Base-by-base conservation (phyloP, 768 basidiomycete genomes). In the Hericium erinaceus region DNA sequence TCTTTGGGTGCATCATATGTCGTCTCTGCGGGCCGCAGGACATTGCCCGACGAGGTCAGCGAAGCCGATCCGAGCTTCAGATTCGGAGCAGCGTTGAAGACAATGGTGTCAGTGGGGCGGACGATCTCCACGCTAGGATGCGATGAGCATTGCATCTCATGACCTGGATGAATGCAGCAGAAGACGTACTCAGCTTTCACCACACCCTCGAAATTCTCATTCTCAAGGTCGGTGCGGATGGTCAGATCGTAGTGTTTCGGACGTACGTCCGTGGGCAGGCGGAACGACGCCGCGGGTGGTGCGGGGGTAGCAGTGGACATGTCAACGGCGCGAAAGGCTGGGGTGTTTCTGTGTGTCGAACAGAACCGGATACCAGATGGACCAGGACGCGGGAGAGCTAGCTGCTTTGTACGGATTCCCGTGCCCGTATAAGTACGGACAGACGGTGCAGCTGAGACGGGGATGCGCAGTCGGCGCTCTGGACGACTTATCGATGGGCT, bases 221-320 rank as follows among this genome's bases (percentile, higher is more conserved):
- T 77, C 57, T 86, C 78, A 54, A 98, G 81, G 72, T 98, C 91
- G 3, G 92, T 94, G 65, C 80, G 82, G 67, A 94, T 73, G 49
- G 82, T 82, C 52, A 93, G 66, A 63, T 89, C 85, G 70, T 94
- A 95, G 68, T 93, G 89, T 7, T 70, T 77, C 12, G 90, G 85
- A 64, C 77, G 81, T 55, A 88, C 79, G 61, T 83, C 72, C 1
- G 76, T 75, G 18, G 88, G 87, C 55, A 92, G 79, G 64, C 89
- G 83, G 64, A 80, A 71, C 38, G 66, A 65, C 46, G 61, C 55
- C 13, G 57, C 10, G 41, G 60, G 10, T 28, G n/a, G n/a, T 8
- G n/a, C 44, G 44, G 44, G 20, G n/a, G 12, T 18, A n/a, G 44
- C 44, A 33, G 33, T 33, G 44, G 44, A 20, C 44, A 46, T 46